phyloP scores from a whole-genome alignment of 257 asterid species.

The Nicotiana noctiflora region DNA sequence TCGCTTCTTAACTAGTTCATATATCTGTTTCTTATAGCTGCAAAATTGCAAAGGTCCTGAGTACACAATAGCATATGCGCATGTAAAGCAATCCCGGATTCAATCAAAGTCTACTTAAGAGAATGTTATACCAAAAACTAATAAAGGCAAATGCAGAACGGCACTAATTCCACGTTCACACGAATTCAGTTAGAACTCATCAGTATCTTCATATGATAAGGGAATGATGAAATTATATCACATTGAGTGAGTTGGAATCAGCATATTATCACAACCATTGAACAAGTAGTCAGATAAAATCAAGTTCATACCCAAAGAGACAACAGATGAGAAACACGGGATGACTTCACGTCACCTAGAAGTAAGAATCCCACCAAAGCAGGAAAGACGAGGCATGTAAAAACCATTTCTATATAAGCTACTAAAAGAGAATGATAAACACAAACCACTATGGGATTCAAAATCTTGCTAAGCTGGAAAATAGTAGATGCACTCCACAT shows the following conservation, averaged over 20 bases:
- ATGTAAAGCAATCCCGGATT: not conserved
- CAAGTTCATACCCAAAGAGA: not conserved
- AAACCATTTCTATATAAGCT: not conserved
- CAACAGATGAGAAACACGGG: not conserved
- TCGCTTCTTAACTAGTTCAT: constrained; percentile 76
- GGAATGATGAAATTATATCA: not conserved
- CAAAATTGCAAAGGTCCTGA: constrained; percentile 15
- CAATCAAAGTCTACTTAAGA: not conserved
- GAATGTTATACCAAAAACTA: not conserved
- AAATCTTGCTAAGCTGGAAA: not conserved
- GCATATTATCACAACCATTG: not conserved
- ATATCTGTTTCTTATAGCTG: constrained; percentile 78
- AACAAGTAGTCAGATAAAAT: not conserved
- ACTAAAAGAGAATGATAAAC: not conserved
- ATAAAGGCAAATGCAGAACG: not conserved
- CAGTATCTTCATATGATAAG: not conserved
- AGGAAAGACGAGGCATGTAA: not conserved
- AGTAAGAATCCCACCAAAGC: not conserved
- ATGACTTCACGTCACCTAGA: not conserved
- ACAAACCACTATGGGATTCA: not conserved
- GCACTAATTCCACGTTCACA: not conserved
- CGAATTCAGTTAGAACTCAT: not conserved
- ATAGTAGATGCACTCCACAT: not conserved
- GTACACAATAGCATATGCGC: not conserved
- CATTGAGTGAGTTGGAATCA: not conserved